Evolutionary conservation across 225 moss, liverwort and hornwort species (phyloP).

Genomic region (Physcomitrium patens): DNA sequence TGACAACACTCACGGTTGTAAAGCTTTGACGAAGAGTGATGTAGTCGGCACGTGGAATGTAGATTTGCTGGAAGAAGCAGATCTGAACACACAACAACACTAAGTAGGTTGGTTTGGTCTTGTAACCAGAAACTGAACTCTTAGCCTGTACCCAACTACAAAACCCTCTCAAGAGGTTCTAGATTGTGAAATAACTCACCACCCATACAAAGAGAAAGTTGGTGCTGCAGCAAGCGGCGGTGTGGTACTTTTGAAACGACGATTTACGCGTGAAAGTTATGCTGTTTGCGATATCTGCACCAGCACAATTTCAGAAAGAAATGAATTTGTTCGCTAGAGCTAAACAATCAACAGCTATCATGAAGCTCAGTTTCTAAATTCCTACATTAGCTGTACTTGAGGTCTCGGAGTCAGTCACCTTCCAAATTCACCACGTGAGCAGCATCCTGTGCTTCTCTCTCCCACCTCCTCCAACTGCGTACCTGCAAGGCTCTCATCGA

Average conservation of each 20-base stretch:
- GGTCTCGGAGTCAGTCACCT: constrained; percentile 11
- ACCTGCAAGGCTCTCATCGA: constrained; percentile 40
- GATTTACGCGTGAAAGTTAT: constrained; percentile 58
- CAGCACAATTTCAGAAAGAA: background rate
- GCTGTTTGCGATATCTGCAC: constrained; percentile 35
- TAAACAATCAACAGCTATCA: background rate
- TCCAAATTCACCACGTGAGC: constrained; percentile 26
- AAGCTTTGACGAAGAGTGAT: constrained; percentile 68
- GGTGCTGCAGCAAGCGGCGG: constrained; percentile 55
- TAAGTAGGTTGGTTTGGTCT: background rate
- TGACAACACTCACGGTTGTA: constrained; percentile 34
- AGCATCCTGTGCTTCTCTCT: constrained; percentile 50
- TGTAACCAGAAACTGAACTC: background rate
- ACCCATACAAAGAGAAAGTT: constrained; percentile 56
- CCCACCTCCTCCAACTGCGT: constrained; percentile 64
- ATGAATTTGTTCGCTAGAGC: background rate
- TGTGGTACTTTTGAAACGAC: constrained; percentile 65
- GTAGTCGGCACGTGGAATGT: constrained; percentile 68
- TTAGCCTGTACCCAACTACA: background rate
- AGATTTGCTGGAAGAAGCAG: constrained; percentile 82
- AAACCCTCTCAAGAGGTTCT: background rate
- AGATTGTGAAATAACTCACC: constrained; percentile 32
- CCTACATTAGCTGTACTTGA: background rate
- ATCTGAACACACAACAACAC: constrained; percentile 33
- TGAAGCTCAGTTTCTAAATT: background rate